These are phyloP conservation scores for Alternaria arborescens DNA, from an alignment of 2,329 filamentous ascomycete genomes.

Conservation along the genomic window DNA sequence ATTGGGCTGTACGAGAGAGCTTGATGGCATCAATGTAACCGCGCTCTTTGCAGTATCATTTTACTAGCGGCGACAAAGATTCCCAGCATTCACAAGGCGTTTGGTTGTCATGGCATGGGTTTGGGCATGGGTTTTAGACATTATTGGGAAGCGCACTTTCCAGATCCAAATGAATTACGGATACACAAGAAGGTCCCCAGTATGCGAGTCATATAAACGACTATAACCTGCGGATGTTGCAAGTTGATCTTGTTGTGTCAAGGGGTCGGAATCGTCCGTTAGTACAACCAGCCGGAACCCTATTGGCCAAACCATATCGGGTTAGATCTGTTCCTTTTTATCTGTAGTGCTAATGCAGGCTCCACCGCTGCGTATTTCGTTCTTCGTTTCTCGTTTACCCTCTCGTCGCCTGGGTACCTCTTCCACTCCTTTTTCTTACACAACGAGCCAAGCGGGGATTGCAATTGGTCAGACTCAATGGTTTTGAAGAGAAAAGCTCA, in stretches of 20 bases:
- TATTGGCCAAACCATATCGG: background rate
- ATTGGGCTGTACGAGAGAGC: background rate
- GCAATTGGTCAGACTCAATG: background rate
- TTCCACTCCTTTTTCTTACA: background rate
- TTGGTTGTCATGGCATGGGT: background rate
- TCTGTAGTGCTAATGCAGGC: background rate
- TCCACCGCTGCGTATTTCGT: conserved; percentile 18
- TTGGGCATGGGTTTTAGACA: background rate
- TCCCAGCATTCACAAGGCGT: background rate
- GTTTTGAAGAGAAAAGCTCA: conserved; percentile 23
- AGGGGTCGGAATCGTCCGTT: background rate
- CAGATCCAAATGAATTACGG: background rate
- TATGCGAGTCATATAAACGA: background rate
- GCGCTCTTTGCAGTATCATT: background rate
- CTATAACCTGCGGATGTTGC: background rate
- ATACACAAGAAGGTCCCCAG: background rate
- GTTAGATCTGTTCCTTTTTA: background rate
- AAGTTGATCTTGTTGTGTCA: background rate
- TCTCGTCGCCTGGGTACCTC: background rate
- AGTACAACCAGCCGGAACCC: background rate
- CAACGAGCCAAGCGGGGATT: background rate
- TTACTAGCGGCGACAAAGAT: background rate
- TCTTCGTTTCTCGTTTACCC: conserved; percentile 10
- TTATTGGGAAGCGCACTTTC: no score
- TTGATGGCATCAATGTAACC: background rate